phyloP scores from a whole-genome alignment of 176 grass and related monocot species.

The Chloris gayana region DNA sequence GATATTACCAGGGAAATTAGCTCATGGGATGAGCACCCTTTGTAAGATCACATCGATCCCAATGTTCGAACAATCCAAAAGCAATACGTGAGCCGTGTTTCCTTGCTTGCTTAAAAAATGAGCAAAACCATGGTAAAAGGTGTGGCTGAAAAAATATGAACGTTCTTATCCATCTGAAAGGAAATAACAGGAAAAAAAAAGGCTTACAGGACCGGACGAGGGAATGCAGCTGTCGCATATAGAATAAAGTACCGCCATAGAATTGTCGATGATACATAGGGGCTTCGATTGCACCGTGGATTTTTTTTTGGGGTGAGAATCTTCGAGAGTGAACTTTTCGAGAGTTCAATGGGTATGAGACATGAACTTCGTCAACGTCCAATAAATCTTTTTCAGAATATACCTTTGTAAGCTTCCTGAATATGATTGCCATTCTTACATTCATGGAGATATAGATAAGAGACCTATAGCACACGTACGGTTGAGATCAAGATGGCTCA shows the following conservation, averaged over 20 bases:
- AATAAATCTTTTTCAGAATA: slow-evolving; percentile 37
- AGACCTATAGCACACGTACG: slow-evolving; percentile 31
- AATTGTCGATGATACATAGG: background rate
- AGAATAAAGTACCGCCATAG: slow-evolving; percentile 32
- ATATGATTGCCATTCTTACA: slow-evolving; percentile 38
- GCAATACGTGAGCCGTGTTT: background rate
- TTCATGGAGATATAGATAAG: background rate
- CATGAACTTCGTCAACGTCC: slow-evolving; percentile 38
- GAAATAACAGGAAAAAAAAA: slow-evolving; percentile 11
- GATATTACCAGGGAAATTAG: slow-evolving; percentile 4
- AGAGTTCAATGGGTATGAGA: slow-evolving; percentile 20
- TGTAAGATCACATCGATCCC: slow-evolving; percentile 47
- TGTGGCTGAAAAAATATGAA: background rate
- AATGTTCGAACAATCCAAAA: slow-evolving; percentile 30
- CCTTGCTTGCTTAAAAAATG: slow-evolving; percentile 18
- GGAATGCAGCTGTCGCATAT: slow-evolving; percentile 13
- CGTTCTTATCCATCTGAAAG: slow-evolving; percentile 25
- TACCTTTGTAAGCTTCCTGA: slow-evolving; percentile 39
- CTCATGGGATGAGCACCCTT: background rate
- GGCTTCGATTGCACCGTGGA: slow-evolving; percentile 40
- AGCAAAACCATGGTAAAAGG: slow-evolving; percentile 24
- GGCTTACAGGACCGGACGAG: background rate
- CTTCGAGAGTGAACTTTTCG: slow-evolving; percentile 32
- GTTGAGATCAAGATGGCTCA: slow-evolving; percentile 26
- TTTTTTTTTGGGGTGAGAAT: slow-evolving; percentile 7